Evolutionary conservation across 148 eudicot species (phyloP).

Genomic region (Oxyria digyna): DNA sequence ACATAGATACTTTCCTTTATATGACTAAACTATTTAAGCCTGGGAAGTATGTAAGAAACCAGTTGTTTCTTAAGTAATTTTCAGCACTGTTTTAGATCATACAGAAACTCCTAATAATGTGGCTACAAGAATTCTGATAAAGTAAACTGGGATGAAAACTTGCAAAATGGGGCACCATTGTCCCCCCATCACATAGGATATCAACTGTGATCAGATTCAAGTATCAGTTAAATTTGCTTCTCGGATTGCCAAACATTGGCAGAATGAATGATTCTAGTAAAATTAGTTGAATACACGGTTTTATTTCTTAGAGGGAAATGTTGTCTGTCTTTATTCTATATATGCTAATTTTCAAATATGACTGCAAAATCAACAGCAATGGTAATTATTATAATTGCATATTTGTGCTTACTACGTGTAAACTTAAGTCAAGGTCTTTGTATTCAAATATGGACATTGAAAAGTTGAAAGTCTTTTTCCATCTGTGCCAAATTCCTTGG

Average conservation of each 20-base stretch:
- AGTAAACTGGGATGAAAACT: not conserved
- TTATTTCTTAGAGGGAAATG: not conserved
- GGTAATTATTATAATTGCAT: not conserved
- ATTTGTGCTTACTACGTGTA: no score
- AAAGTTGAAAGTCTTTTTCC: not conserved
- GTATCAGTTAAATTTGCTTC: not conserved
- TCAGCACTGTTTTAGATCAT: not conserved
- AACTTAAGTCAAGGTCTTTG: not conserved
- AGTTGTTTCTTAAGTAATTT: not conserved
- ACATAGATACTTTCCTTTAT: not conserved
- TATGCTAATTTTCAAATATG: not conserved
- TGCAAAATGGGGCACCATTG: not conserved
- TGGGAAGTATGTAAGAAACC: not conserved
- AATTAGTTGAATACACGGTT: not conserved
- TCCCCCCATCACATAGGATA: no score
- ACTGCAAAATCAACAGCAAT: not conserved
- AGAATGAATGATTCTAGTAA: not conserved
- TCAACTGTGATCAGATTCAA: not conserved
- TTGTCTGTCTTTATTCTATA: not conserved
- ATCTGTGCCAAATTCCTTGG: not conserved
- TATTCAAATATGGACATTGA: not conserved
- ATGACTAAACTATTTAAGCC: not conserved
- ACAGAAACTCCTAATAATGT: not conserved
- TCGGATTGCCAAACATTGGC: not conserved
- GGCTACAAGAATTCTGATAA: not conserved